Base-by-base conservation (phyloP, 345 rosid species). In the Capsella bursapastoris region DNA sequence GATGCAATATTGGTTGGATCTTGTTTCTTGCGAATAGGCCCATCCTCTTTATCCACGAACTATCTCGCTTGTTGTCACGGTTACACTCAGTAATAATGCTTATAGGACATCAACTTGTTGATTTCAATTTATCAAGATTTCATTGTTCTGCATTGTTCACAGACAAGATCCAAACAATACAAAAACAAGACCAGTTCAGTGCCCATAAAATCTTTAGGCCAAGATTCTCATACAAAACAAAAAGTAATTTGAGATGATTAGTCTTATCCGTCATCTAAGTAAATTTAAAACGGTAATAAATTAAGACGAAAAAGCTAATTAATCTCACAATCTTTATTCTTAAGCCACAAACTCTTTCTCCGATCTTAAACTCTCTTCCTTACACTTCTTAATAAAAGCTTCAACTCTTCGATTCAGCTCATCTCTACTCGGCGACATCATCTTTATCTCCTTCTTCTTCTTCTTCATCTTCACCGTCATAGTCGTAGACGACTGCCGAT, bases 331-430 rank as follows among this genome's bases (percentile, higher is more conserved):
- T 32, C 37, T 22, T 22, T 34, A 7, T 34, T 6, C 6, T 34
- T 34, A 34, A 34, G 37, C 37, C 37, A 34, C 37, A 1, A 34
- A 34, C 37, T 34, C 37, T 1, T 74, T 79, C 68, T 84, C 86
- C 57, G 81, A 85, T 41, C 84, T 85, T 76, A 86, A 37, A 3
- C 96, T 82, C 81, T 90, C 92, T 25, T 88, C 89, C 22, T 92
- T 87, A 48, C 84, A 85, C 79, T 90, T 92, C 64, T 64, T 87
- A 6, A 92, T 92, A 64, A 92, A 92, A 71, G 87, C 93, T 77
- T 92, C 97, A 0, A 83, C 93, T 68, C 92, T 86, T 15, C 84
- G 83, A 72, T 92, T 88, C 84, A 90, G 79, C 85, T 92, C 97
- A 57, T 92, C 97, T 49, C 83, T 84, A 73, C 86, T 79, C 75